Conservation (phyloP, 208 protist genomes). For the Leishmania turanica region DNA sequence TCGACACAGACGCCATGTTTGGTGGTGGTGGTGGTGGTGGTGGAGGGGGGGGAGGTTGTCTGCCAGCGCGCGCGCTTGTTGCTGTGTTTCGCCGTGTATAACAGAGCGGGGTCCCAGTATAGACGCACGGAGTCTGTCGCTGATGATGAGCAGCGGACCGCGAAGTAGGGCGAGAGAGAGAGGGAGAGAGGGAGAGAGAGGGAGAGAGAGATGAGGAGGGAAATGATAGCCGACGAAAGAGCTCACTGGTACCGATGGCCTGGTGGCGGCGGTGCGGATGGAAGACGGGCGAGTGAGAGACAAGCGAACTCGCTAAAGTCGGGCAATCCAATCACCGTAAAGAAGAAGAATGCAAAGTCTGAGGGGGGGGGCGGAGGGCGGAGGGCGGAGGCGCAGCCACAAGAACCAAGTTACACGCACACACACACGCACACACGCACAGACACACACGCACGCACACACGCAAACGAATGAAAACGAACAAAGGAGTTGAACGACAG, state of each 20-base stretch:
- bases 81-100: background rate
- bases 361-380: no score
- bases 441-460: background rate
- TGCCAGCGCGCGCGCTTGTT: background rate
- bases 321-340: background rate
- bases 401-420: background rate
- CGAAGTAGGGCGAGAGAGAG: background rate
- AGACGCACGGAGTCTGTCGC: background rate
- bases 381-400: background rate
- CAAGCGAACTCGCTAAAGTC: background rate
- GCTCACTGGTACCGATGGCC: background rate
- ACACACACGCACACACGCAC: background rate
- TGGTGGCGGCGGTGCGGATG: background rate
- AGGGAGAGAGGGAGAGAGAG: background rate
- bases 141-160: background rate
- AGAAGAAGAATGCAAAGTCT: background rate
- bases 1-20: constrained; percentile 1
- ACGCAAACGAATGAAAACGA: background rate
- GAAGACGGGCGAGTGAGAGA: background rate
- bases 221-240: background rate
- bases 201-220: background rate
- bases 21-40: constrained; percentile 1
- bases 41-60: background rate
- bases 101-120: background rate
- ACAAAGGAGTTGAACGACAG: background rate